phyloP scores from a whole-genome alignment of 1,284 basidiomycete species.

The Rugosomyces carneus region DNA sequence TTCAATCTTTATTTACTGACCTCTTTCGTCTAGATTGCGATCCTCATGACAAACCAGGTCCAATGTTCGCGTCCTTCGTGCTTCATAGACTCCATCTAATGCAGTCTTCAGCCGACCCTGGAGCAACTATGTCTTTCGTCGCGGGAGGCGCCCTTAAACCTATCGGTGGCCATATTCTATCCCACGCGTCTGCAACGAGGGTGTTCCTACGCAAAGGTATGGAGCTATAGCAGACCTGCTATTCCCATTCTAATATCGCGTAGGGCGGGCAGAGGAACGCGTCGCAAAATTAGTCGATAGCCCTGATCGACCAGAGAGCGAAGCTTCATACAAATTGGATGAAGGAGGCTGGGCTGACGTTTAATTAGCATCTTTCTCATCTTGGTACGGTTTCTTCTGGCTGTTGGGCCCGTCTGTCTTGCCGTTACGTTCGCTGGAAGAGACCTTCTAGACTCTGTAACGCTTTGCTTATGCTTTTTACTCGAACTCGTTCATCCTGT shows the following conservation, averaged over 20 bases:
- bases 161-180: conserved; percentile 83
- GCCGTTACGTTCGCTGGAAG: not conserved
- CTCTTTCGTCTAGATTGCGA: conserved; percentile 55
- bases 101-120: conserved; percentile 70
- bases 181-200: conserved; percentile 81
- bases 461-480: not conserved
- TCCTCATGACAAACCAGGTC: conserved; percentile 90
- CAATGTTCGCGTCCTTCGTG: conserved; percentile 48
- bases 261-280: conserved; percentile 88
- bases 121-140: conserved; percentile 91
- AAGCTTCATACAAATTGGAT: conserved; percentile 87
- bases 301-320: conserved; percentile 87
- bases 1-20: conserved; percentile 10
- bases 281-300: conserved; percentile 94
- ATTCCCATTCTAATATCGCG: not conserved
- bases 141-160: conserved; percentile 84
- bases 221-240: conserved; percentile 5
- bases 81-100: conserved; percentile 1
- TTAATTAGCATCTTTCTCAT: conserved; percentile 24
- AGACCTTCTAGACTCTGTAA: not conserved
- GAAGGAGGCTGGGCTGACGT: conserved; percentile 83
- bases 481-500: not conserved
- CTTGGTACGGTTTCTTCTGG: not conserved
- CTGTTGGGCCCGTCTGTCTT: not conserved
- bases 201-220: conserved; percentile 84